These are phyloP conservation scores for Arachis stenosperma DNA, from an alignment of 306 rosid species.

Conservation along the genomic window DNA sequence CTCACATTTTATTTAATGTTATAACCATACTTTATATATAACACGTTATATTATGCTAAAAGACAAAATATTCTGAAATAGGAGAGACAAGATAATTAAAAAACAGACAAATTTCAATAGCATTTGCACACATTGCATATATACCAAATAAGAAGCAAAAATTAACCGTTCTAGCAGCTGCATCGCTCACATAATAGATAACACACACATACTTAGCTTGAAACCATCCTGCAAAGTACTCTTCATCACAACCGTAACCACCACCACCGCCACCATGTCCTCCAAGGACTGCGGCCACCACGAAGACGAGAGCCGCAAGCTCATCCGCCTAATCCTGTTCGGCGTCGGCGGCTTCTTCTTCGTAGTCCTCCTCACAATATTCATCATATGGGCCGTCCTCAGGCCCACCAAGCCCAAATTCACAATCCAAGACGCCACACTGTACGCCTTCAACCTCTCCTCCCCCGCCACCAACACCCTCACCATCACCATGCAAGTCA, in stretches of 20 bases:
- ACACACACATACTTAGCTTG: background rate
- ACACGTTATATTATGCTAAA: background rate
- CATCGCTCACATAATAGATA: too few species aligned
- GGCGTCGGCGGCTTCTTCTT: conserved; percentile 5
- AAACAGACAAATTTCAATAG: background rate
- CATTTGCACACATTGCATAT: background rate
- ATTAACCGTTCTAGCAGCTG: background rate
- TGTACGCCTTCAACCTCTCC: conserved; percentile 61
- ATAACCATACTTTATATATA: too few species aligned
- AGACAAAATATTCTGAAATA: background rate
- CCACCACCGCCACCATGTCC: conserved; percentile 45
- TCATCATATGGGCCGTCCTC: conserved; percentile 62
- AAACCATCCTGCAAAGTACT: background rate
- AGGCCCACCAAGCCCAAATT: conserved; percentile 66
- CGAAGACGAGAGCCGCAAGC: background rate
- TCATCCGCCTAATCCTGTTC: conserved; percentile 39
- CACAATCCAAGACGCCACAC: conserved; percentile 70
- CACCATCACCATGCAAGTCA: conserved; percentile 55
- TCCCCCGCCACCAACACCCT: conserved; percentile 48
- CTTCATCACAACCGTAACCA: background rate
- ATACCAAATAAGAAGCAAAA: background rate
- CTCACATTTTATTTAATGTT: too few species aligned
- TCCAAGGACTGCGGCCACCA: conserved; percentile 58
- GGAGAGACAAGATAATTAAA: background rate
- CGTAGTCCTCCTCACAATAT: conserved; percentile 45